These are phyloP conservation scores for Basidiobolus meristosporus DNA, from an alignment of 371 early-diverging fungal genomes.

Conservation along the genomic window DNA sequence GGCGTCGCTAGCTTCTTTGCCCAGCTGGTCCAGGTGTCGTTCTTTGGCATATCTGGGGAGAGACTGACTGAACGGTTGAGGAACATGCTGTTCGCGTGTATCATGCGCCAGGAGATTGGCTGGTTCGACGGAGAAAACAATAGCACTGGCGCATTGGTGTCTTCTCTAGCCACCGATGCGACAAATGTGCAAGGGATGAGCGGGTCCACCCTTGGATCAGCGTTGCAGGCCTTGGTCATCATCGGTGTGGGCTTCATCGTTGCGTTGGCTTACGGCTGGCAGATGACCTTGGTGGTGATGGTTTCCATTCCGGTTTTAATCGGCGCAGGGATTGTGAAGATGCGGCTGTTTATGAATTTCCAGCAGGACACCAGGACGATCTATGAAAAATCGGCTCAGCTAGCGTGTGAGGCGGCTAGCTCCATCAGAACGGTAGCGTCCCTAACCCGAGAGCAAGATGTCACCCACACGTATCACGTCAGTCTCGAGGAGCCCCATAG, in stretches of 20 bases:
- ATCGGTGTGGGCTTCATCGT: conserved; percentile 12
- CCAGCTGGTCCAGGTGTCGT: conserved; percentile 20
- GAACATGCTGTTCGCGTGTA: conserved; percentile 25
- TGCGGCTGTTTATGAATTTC: conserved; percentile 31
- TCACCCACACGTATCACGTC: conserved; percentile 30
- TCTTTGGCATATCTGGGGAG: conserved; percentile 29
- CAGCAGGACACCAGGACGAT: conserved; percentile 31
- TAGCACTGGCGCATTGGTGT: conserved; percentile 59
- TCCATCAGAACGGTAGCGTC: conserved; percentile 75
- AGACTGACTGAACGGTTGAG: conserved; percentile 37
- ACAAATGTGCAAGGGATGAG: conserved; percentile 29
- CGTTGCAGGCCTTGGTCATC: conserved; percentile 4
- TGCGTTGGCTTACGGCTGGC: conserved; percentile 41
- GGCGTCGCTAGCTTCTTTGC: conserved; percentile 29
- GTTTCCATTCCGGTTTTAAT: conserved; percentile 26
- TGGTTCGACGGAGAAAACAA: conserved; percentile 71
- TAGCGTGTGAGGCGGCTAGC: conserved; percentile 72
- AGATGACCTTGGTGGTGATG: conserved; percentile 38
- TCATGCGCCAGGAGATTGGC: conserved; percentile 61
- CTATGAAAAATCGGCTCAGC: conserved; percentile 43
- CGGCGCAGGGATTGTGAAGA: conserved; percentile 34
- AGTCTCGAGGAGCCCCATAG: conserved; percentile 26
- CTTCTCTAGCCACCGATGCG: conserved; percentile 65
- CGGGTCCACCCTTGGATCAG: conserved; percentile 5
- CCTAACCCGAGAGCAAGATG: conserved; percentile 60